Percentiles rank a stretch among this genome's conserved stretches.
Conservation (phyloP, 2,329 filamentous ascomycete species). For the Lachnellula suecica region DNA sequence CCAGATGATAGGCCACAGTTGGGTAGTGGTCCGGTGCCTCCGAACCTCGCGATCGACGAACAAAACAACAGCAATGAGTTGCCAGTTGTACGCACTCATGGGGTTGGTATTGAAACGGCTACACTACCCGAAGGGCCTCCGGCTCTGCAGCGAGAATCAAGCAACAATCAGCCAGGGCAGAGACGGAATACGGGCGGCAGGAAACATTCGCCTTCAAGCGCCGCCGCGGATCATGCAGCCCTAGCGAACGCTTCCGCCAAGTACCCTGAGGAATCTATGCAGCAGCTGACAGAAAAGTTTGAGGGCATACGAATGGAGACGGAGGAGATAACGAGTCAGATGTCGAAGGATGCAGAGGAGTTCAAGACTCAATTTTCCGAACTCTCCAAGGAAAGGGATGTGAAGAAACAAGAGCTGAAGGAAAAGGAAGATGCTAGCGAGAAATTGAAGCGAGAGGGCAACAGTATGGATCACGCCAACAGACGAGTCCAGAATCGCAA, state of each 20-base stretch:
- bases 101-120: conserved; percentile 60
- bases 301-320: conserved; percentile 80
- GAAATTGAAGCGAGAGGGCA: conserved; percentile 78
- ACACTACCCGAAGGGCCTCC: conserved; percentile 60
- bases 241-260: conserved; percentile 43
- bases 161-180: conserved; percentile 48
- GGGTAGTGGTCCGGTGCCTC: conserved; percentile 54
- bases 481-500: conserved; percentile 77
- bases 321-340: conserved; percentile 72
- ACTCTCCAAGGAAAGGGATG: conserved; percentile 74
- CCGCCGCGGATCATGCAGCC: conserved; percentile 28
- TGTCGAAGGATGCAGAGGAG: conserved; percentile 71
- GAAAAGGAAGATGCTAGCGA: conserved; percentile 91
- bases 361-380: conserved; percentile 64
- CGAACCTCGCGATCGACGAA: conserved; percentile 55
- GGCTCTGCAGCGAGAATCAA: conserved; percentile 65
- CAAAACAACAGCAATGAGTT: conserved; percentile 50
- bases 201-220: conserved; percentile 71
- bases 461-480: conserved; percentile 78
- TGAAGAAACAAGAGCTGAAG: conserved; percentile 73
- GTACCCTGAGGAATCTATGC: conserved; percentile 65
- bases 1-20: conserved; percentile 63
- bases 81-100: conserved; percentile 36
- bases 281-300: conserved; percentile 78
- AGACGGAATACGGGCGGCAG: conserved; percentile 71